A percentile compares a stretch with the other conserved stretches of the same genome.
Evolutionary conservation across 768 basidiomycete species (phyloP).

Genomic region (Suillus clintonianus): DNA sequence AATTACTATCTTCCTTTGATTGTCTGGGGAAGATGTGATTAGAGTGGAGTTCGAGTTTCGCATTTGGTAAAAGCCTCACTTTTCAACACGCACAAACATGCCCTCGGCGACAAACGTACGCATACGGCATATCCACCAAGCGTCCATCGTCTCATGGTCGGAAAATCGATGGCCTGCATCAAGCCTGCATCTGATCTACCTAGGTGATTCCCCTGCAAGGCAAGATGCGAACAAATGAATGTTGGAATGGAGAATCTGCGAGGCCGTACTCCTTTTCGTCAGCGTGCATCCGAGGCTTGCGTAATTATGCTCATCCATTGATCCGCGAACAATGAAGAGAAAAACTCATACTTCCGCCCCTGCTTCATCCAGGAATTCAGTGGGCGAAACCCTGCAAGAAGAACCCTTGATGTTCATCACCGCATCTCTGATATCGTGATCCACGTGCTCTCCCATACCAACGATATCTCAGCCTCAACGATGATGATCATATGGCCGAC

Average conservation of each 20-base stretch:
- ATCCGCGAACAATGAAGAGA: background rate
- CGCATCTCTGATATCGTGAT: background rate
- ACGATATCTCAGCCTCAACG: background rate
- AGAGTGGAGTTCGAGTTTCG: background rate
- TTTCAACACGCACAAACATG: conserved; percentile 1
- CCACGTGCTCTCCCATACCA: background rate
- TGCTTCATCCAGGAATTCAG: background rate
- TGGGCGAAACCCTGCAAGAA: background rate
- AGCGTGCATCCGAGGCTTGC: background rate
- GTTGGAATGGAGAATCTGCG: background rate
- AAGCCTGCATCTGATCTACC: background rate
- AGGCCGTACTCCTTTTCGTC: background rate
- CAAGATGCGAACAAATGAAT: background rate
- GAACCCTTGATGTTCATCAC: background rate
- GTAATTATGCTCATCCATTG: background rate
- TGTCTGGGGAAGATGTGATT: background rate
- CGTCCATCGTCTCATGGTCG: background rate
- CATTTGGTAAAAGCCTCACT: background rate
- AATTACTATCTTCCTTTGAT: background rate
- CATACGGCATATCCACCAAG: background rate
- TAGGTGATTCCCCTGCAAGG: background rate
- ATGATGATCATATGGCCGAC: background rate
- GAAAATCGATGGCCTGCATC: background rate
- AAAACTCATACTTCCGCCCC: background rate
- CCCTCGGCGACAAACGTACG: too few species aligned